phyloP scores from a whole-genome alignment of 176 grass and related monocot genomes.

The Chrysopogon serrulatus region DNA sequence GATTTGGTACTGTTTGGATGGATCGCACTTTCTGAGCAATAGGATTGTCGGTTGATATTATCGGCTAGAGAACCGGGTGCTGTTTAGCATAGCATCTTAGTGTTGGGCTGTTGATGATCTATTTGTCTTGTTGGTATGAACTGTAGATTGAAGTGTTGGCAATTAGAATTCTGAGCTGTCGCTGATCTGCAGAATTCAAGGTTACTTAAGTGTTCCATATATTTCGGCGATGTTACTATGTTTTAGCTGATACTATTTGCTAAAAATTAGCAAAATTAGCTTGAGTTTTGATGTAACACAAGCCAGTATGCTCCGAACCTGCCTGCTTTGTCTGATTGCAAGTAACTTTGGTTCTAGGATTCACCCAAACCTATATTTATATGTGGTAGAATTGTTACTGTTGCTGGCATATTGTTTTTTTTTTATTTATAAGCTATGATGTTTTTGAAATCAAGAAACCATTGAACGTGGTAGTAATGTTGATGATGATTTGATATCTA shows the following conservation, averaged over 20 bases:
- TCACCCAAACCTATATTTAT: not conserved
- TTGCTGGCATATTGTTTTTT: not conserved
- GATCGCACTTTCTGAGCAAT: not conserved
- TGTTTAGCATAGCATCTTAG: no score
- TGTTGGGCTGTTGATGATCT: not conserved
- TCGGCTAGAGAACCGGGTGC: not conserved
- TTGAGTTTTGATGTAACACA: not conserved
- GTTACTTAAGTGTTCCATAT: no score
- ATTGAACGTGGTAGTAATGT: no score
- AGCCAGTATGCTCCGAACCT: not conserved
- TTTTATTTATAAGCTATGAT: no score
- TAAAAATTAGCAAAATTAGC: not conserved
- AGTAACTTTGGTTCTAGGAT: not conserved
- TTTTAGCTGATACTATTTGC: not conserved
- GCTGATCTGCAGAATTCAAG: not conserved
- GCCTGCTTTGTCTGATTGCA: no score
- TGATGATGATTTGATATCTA: not conserved
- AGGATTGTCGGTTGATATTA: not conserved
- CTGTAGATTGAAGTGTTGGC: not conserved
- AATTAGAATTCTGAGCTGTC: not conserved
- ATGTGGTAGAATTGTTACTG: not conserved
- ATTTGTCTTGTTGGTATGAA: no score
- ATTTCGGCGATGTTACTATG: rapidly evolving
- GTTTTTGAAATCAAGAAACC: not conserved
- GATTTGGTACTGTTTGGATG: not conserved